Conservation (phyloP, 305 asterid genomes). For the Stenogyne calaminthoides region DNA sequence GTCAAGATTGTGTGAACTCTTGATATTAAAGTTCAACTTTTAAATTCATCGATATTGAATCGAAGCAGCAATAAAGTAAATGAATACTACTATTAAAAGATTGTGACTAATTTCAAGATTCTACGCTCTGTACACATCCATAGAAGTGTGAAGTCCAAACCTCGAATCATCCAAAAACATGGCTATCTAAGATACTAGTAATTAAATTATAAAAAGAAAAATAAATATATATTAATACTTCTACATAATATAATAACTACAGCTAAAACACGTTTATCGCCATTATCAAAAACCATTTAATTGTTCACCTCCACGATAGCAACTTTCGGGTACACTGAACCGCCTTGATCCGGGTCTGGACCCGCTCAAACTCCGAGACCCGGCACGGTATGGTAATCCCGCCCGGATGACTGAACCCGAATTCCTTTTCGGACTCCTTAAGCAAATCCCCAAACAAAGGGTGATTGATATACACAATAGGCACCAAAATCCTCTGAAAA, state of each 20-base stretch:
- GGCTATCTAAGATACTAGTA: background rate
- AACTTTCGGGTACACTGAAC: slow-evolving; percentile 43
- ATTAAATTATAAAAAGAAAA: background rate
- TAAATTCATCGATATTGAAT: background rate
- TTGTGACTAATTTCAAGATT: background rate
- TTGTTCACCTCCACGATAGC: slow-evolving; percentile 36
- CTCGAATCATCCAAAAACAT: background rate
- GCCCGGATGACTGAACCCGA: slow-evolving; percentile 67
- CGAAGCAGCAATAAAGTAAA: background rate
- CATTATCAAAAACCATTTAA: slow-evolving; percentile 19
- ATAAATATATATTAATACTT: background rate
- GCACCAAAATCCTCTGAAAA: slow-evolving; percentile 68
- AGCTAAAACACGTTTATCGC: slow-evolving; percentile 13
- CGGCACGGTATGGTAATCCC: slow-evolving; percentile 67
- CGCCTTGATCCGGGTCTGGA: slow-evolving; percentile 59
- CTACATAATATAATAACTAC: background rate
- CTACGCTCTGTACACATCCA: slow-evolving; percentile 11
- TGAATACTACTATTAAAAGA: background rate
- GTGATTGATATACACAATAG: slow-evolving; percentile 74
- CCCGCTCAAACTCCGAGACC: slow-evolving; percentile 59
- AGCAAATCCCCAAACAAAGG: slow-evolving; percentile 78
- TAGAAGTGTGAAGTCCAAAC: background rate
- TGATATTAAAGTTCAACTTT: background rate
- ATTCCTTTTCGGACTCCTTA: slow-evolving; percentile 72
- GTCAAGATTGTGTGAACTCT: too few relatives aligned